phyloP scores from a whole-genome alignment of 352 stramenopile genomes.

The Phytophthora hibernalis region DNA sequence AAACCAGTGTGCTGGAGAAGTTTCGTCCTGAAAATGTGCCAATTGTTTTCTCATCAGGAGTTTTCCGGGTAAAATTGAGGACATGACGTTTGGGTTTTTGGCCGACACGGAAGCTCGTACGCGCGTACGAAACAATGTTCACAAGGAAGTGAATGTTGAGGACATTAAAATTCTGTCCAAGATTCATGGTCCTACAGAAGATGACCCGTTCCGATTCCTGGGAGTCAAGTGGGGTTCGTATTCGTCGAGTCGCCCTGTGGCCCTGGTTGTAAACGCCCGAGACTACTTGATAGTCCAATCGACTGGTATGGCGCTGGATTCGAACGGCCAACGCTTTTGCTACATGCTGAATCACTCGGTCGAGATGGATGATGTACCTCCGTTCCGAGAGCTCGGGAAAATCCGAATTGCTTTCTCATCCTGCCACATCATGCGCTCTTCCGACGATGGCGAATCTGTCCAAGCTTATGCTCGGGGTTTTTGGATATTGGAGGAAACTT shows the following conservation, averaged over 20 bases:
- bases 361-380: constrained; percentile 37
- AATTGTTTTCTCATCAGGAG: constrained; percentile 36
- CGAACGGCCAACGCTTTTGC: constrained; percentile 37
- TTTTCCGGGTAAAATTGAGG: constrained; percentile 52
- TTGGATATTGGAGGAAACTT: constrained; percentile 41
- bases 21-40: constrained; percentile 42
- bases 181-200: constrained; percentile 28
- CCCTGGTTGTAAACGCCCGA: constrained; percentile 48
- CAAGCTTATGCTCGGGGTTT: constrained; percentile 48
- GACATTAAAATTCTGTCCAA: constrained; percentile 33
- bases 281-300: constrained; percentile 65
- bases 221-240: constrained; percentile 55
- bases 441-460: constrained; percentile 25
- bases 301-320: constrained; percentile 49
- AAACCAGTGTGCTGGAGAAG: constrained; percentile 40
- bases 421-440: constrained; percentile 45
- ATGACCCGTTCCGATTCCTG: constrained; percentile 55
- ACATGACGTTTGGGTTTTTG: constrained; percentile 49
- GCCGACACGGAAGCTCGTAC: constrained; percentile 41
- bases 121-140: constrained; percentile 24
- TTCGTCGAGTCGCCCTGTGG: constrained; percentile 17
- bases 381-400: constrained; percentile 35
- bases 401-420: constrained; percentile 37
- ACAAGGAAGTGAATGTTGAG: constrained; percentile 29
- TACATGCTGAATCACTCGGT: constrained; percentile 51